A percentile compares a stretch with the other conserved stretches of the same genome.
Evolutionary conservation across 768 basidiomycete species (phyloP).

Genomic region (Agaricus blazei): DNA sequence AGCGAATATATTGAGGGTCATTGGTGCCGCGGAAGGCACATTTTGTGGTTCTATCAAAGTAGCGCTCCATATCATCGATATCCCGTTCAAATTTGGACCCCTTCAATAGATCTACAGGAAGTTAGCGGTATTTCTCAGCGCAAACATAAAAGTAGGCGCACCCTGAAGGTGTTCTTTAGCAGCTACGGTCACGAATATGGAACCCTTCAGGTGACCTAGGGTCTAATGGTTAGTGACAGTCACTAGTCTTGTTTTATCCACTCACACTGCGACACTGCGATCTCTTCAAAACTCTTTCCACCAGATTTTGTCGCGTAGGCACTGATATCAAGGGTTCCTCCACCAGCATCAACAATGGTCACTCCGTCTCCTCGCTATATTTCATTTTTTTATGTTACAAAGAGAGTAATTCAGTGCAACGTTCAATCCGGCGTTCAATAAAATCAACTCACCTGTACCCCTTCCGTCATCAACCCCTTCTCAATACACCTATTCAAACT

Average conservation of each 20-base stretch:
- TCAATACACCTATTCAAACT: constrained; percentile 48
- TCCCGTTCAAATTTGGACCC: constrained; percentile 34
- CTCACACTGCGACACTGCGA: constrained; percentile 34
- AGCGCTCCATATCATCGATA: constrained; percentile 28
- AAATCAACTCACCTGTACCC: constrained; percentile 17
- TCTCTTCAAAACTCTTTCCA: constrained; percentile 34
- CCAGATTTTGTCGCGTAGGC: constrained; percentile 31
- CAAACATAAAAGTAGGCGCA: constrained; percentile 11
- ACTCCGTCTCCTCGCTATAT: constrained; percentile 29
- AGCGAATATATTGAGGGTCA: constrained; percentile 36
- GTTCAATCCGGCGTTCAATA: no score
- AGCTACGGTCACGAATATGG: constrained; percentile 38
- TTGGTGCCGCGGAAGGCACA: constrained; percentile 28
- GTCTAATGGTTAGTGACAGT: no score
- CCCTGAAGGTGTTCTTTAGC: constrained; percentile 29
- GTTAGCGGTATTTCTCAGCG: neutral
- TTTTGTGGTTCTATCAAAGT: constrained; percentile 42
- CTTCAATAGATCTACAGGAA: constrained; percentile 25
- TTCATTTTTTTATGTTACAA: no score
- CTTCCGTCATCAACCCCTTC: constrained; percentile 33
- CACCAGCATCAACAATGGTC: constrained; percentile 54
- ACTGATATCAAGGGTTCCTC: constrained; percentile 55
- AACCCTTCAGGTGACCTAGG: constrained; percentile 41
- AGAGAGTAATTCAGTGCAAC: no score
- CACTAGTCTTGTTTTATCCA: neutral